A percentile compares a stretch with the other conserved stretches of the same genome.
Evolutionary conservation across 1,139 yeast species (phyloP).

Genomic region (Suhomyces anneliseae): DNA sequence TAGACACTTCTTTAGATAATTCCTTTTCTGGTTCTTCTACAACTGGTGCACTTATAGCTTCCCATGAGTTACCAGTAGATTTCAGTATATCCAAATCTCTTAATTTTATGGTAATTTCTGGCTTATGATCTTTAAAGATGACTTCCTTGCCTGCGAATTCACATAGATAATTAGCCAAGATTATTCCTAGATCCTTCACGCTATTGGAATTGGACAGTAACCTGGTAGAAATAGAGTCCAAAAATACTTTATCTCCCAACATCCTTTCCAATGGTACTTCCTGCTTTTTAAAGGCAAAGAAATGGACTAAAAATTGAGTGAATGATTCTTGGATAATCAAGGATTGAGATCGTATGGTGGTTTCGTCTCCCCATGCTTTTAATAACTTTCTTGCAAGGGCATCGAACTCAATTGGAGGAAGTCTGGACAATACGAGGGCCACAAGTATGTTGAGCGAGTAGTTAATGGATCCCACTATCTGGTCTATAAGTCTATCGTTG

Average conservation of each 20-base stretch:
- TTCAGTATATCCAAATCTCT: not conserved
- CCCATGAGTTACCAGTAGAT: slow-evolving; percentile 15
- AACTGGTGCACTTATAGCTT: slow-evolving; percentile 8
- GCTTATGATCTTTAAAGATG: slow-evolving; percentile 38
- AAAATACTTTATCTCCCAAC: slow-evolving; percentile 29
- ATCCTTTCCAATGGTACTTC: slow-evolving; percentile 18
- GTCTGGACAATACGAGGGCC: slow-evolving; percentile 14
- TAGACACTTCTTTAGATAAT: not conserved
- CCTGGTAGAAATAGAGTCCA: slow-evolving; percentile 45
- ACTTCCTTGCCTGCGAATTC: slow-evolving; percentile 28
- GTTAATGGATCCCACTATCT: slow-evolving; percentile 15
- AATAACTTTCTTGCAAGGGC: slow-evolving; percentile 16
- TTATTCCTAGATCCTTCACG: slow-evolving; percentile 45
- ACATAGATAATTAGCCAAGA: slow-evolving; percentile 48
- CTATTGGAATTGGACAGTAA: slow-evolving; percentile 44
- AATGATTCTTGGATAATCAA: slow-evolving; percentile 34
- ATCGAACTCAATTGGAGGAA: slow-evolving; percentile 2
- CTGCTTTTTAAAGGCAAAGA: slow-evolving; percentile 24
- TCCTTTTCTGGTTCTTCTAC: not conserved
- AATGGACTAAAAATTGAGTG: slow-evolving; percentile 33
- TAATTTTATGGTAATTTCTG: slow-evolving; percentile 1
- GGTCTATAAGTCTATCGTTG: slow-evolving; percentile 22
- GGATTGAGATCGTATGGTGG: slow-evolving; percentile 31
- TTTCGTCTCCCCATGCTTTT: slow-evolving; percentile 32
- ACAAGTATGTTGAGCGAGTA: slow-evolving; percentile 17